Evolutionary conservation across 805 yeast genomes (phyloP), one percentile per base, ranked within the genome.

Genomic region (Candida anglica): DNA sequence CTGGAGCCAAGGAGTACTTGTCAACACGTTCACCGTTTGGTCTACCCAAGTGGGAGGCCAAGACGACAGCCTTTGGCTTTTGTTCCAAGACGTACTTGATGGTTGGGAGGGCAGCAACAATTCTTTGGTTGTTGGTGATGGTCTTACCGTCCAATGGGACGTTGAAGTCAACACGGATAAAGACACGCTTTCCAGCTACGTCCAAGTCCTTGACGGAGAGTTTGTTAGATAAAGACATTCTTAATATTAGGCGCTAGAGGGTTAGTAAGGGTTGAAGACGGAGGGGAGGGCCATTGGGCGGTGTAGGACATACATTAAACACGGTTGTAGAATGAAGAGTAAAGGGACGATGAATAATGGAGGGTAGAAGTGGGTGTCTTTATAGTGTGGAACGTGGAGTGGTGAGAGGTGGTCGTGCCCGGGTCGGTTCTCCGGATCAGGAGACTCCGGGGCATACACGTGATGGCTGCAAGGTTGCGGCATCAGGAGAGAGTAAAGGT

Each of bases 121-220:
- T 93, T 74, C 99, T 84, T 75, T 93, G 98, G 77, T 93, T 94
- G 81, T 94, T 93, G 73, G 99, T 94, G 76, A 93, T 93, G 63
- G 81, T 89, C 58, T 77, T 78, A 52, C 97, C 98, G 60, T 93
- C 98, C 54, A 93, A 80, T 63, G 95, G 95, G 47, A 85, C 95
- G 71, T 85, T 85, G 78, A 85, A 85, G 67, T 91, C 97, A 44
- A 94, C 98, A 73, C 99, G 86, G 77, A 93, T 91, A 73, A 93
- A 89, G 66, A 93, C 99, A 64, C 97, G 81, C 78, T 93, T 89
- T 66, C 77, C 89, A 54, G 81, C 63, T 64, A 87, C 80, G 63
- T 79, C 78, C 52, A 93, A 72, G 69, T 93, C 98, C 60, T 83
- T 78, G 66, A 93, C 96, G 39, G 96, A 82, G 54, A 93, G 77